Conservation (phyloP, 495 filamentous ascomycete species). For the Penicillium tannophilum region DNA sequence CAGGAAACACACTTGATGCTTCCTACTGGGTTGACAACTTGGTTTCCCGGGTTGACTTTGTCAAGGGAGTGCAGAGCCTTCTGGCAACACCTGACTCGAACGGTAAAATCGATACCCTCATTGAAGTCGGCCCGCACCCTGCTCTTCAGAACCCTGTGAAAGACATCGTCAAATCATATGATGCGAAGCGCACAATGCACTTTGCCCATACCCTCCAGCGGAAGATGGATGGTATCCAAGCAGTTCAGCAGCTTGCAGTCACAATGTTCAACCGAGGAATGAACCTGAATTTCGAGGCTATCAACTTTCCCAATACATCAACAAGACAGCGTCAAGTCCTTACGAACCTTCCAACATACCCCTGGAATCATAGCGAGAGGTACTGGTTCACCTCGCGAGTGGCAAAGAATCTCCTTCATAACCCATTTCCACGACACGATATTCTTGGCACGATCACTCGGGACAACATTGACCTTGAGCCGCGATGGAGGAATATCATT, state of each 20-base stretch:
- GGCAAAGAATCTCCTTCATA: conserved; percentile 25
- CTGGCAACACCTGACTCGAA: conserved; percentile 11
- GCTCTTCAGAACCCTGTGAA: conserved; percentile 55
- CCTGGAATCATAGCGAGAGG: conserved; percentile 36
- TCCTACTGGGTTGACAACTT: conserved; percentile 53
- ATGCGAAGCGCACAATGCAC: conserved; percentile 15
- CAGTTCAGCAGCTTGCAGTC: conserved; percentile 27
- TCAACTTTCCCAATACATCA: conserved; percentile 26
- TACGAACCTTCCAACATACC: conserved; percentile 39
- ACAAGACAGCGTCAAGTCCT: conserved; percentile 22
- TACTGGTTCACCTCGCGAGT: conserved; percentile 37
- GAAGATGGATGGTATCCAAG: conserved; percentile 24
- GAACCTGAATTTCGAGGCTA: conserved; percentile 24
- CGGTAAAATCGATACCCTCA: conserved; percentile 34
- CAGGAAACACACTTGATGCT: conserved; percentile 21
- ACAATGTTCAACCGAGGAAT: conserved; percentile 27
- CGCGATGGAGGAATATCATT: conserved; percentile 36
- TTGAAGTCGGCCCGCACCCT: conserved; percentile 69
- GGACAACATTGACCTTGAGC: conserved; percentile 32
- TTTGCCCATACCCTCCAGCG: conserved; percentile 30
- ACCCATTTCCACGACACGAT: conserved; percentile 29
- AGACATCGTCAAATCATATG: conserved; percentile 33
- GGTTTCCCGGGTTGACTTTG: conserved; percentile 46
- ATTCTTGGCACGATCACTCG: conserved; percentile 29
- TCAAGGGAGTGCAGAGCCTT: conserved; percentile 33